Base-by-base conservation (phyloP, 2,329 filamentous ascomycete genomes). In the Chaetomium sp. region DNA sequence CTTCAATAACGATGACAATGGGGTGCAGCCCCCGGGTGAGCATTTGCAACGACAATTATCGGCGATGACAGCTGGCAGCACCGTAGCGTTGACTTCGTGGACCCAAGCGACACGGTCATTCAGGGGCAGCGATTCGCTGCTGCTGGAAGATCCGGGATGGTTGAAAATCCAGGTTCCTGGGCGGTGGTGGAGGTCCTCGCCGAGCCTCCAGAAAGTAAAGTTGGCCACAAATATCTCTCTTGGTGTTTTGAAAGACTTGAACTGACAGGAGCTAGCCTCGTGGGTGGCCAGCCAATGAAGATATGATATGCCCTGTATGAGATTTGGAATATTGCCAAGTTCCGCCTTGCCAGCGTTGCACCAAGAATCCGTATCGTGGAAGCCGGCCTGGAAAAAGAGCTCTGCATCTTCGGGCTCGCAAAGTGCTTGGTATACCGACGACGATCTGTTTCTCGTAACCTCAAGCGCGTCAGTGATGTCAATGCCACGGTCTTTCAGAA, bases 1-100 rank as follows among this genome's bases (percentile, higher is more conserved):
- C n/a, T 42, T 57, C 21, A 42, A n/a, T 2, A 45, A 19, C 8
- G 4, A 57, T 3, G 21, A 19, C 4, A 45, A 21, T 27, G 54
- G 54, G 4, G 33, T 42, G 13, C 54, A 57, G 12, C 54, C 21
- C 19, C 21, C 54, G 10, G 21, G n/a, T 2, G 21, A 42, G 35
- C 54, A 57, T 8, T 45, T 9, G 33, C 54, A 57, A 6, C 23
- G 54, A 31, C 54, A 57, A 35, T 10, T n/a, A 19, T 57, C 54
- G 10, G 29, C 23, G 1, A 45, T 9, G 31, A 25, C 53, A 16
- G 51, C 13, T 38, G 2, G 25, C 7, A 35, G 53, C 29, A 13
- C 29, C 12, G 31, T 19, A 9, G 3, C 19, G 31, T 23, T 3
- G 16, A 35, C 1, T 9, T 21, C 4, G 3, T 55, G 31, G n/a